Base-by-base conservation (phyloP, 257 asterid genomes). In the Salvia miltiorrhiza region DNA sequence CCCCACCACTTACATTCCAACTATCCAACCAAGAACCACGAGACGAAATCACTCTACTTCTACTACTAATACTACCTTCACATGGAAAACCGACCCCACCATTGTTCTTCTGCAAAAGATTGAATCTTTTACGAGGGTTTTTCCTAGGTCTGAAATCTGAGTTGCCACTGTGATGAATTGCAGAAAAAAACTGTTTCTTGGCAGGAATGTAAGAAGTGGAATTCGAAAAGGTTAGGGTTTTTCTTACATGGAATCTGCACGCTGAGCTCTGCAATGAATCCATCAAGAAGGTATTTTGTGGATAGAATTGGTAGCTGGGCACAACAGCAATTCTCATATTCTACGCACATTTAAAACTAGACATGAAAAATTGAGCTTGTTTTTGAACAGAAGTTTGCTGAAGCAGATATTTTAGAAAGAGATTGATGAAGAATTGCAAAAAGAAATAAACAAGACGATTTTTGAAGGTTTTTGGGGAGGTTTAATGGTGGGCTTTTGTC, bases 1-100 rank as follows among this genome's bases (percentile, higher is more conserved):
- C 76, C 39, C 50, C 68, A 73, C 71, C 70, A 56, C 61, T 73
- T 35, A 55, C 89, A 63, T 77, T 78, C 98, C 98, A 93, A 68
- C 78, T 84, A 45, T 65, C 85, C 80, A 93, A 84, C 98, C 98
- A 93, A 72, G 89, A 82, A 76, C 74, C 77, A 56, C 75, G 76
- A 35, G 85, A 43, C 35, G 65, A 71, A 65, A 64, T 67, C n/a
- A 35, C 37, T 26, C 73, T 65, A 79, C 78, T 65, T 72, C 76
- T 63, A 71, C 35, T 33, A 16, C 61, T 60, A 71, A 23, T 40
- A 20, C 53, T 73, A 3, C 65, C 58, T 67, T 59, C 77, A 21
- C 56, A 10, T 40, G 73, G 41, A 13, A 61, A 71, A 54, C 74
- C 83, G 67, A 70, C 37, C 56, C 35, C 70, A 11, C 57, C 33